Conservation (phyloP, 2,329 filamentous ascomycete species). For the Xylaria polymorpha region DNA sequence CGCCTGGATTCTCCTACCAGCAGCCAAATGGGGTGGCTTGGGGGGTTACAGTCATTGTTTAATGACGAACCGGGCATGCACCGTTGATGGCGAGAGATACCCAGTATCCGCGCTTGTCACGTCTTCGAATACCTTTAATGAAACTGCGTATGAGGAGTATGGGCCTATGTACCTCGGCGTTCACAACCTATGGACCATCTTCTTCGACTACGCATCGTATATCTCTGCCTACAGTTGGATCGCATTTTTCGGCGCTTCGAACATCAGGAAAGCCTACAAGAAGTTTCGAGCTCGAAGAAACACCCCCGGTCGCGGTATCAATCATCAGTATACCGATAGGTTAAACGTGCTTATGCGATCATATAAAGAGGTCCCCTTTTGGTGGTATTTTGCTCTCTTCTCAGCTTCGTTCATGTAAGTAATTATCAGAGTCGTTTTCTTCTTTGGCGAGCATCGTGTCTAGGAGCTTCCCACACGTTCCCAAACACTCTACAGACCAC, state of each 20-base stretch:
- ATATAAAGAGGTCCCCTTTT: constrained; percentile 68
- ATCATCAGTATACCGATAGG: constrained; percentile 67
- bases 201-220: constrained; percentile 71
- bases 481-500: neutral
- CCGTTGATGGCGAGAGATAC: constrained; percentile 60
- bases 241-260: constrained; percentile 63
- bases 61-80: constrained; percentile 68
- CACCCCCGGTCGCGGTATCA: constrained; percentile 54
- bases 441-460: neutral
- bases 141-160: constrained; percentile 59
- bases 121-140: constrained; percentile 59
- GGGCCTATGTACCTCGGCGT: constrained; percentile 68
- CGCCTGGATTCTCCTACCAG: constrained; percentile 68
- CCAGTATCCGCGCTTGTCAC: constrained; percentile 58
- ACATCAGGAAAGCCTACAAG: constrained; percentile 58
- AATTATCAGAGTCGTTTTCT: neutral
- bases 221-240: constrained; percentile 70
- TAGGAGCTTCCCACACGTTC: neutral
- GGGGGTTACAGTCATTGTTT: constrained; percentile 63
- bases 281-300: constrained; percentile 57
- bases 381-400: constrained; percentile 68
- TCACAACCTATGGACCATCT: constrained; percentile 68
- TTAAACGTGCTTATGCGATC: constrained; percentile 68
- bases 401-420: constrained; percentile 55
- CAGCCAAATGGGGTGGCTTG: constrained; percentile 68